Percentiles rank a stretch among this genome's conserved stretches.
Evolutionary conservation across 371 early-diverging fungal species (phyloP).

Genomic region (Saksenaea oblongispora): DNA sequence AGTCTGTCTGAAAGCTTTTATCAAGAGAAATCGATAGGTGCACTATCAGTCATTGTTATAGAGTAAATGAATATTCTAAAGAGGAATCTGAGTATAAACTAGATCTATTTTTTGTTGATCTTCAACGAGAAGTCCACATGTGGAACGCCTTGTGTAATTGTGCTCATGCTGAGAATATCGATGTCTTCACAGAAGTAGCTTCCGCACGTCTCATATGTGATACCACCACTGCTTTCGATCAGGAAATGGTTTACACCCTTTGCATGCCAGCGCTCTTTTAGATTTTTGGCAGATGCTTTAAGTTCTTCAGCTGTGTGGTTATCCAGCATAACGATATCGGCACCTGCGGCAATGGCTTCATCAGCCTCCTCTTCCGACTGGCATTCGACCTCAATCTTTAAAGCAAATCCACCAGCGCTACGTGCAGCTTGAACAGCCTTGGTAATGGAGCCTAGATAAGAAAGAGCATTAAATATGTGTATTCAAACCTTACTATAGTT

Average conservation of each 20-base stretch:
- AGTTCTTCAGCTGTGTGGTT: constrained; percentile 72
- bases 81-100: too few species aligned
- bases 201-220: constrained; percentile 86
- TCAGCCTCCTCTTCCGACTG: constrained; percentile 88
- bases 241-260: constrained; percentile 71
- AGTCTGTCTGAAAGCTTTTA: too few species aligned
- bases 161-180: constrained; percentile 92
- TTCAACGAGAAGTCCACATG: constrained; percentile 97
- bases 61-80: neutral
- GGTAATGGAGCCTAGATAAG: constrained; percentile 80
- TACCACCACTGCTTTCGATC: constrained; percentile 95
- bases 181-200: constrained; percentile 85
- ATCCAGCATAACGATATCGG: constrained; percentile 95
- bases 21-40: neutral
- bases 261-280: constrained; percentile 76
- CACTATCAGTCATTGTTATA: neutral
- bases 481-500: neutral
- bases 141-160: constrained; percentile 92
- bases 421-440: constrained; percentile 83
- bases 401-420: constrained; percentile 84
- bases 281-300: constrained; percentile 61
- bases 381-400: constrained; percentile 98
- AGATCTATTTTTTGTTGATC: constrained; percentile 49
- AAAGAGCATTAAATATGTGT: too few species aligned
- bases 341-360: constrained; percentile 96